Evolutionary conservation across 1,284 basidiomycete genomes (phyloP).

Genomic region (Ceratobasidium sp.): DNA sequence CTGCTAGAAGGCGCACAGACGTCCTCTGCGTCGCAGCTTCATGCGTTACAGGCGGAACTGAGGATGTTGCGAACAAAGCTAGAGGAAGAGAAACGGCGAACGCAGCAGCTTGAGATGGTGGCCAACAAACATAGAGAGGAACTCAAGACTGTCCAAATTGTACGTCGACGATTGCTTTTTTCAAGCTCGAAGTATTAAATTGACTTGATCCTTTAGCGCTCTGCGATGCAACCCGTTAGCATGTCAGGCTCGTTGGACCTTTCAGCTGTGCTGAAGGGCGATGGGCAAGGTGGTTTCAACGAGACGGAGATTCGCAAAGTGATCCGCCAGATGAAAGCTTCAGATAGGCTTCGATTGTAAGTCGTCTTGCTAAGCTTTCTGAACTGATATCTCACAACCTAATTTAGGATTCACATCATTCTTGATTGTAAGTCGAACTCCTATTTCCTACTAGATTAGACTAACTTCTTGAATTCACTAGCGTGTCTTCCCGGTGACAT

Average conservation of each 20-base stretch:
- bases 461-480: constrained; percentile 51
- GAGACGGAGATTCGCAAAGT: constrained; percentile 76
- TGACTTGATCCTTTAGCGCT: too few relatives aligned
- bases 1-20: constrained; percentile 79
- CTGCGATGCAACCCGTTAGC: constrained; percentile 36
- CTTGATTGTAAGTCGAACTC: constrained; percentile 53
- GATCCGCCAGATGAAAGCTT: constrained; percentile 70
- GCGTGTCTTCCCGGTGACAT: constrained; percentile 83
- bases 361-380: constrained; percentile 55
- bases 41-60: constrained; percentile 81
- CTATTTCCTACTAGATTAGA: background rate
- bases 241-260: constrained; percentile 46
- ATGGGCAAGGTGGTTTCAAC: constrained; percentile 70
- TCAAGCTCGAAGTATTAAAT: too few relatives aligned
- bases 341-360: constrained; percentile 78
- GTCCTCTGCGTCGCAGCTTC: constrained; percentile 78
- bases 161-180: background rate
- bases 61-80: constrained; percentile 65
- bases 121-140: constrained; percentile 52
- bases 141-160: constrained; percentile 41
- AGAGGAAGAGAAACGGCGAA: constrained; percentile 52
- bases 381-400: constrained; percentile 14
- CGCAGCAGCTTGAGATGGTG: constrained; percentile 52
- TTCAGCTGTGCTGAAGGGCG: constrained; percentile 63
- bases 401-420: constrained; percentile 63